Conservation (phyloP, 2,329 filamentous ascomycete species). For the Xylaria sp. region DNA sequence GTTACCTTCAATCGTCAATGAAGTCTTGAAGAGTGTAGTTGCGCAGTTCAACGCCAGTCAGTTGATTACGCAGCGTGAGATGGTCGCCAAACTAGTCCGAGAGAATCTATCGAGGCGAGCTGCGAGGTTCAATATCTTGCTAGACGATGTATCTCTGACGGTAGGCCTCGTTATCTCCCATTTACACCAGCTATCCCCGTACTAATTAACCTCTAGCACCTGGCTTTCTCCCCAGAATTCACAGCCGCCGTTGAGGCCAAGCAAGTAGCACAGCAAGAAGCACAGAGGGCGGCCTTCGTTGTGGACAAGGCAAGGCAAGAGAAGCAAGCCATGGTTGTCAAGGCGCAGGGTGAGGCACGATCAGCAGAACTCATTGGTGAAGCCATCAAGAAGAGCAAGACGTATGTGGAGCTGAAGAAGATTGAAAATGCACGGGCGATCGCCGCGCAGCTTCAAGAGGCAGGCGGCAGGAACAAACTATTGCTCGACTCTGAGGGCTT, state of each 20-base stretch:
- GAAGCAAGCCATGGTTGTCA: slow-evolving; percentile 98
- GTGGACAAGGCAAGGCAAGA: slow-evolving; percentile 99
- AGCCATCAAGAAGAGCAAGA: slow-evolving; percentile 98
- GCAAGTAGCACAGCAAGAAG: slow-evolving; percentile 87
- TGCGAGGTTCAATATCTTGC: slow-evolving; percentile 94
- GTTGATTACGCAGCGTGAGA: slow-evolving; percentile 98
- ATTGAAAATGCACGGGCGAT: slow-evolving; percentile 96
- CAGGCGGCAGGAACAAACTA: slow-evolving; percentile 88
- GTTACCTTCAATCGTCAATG: slow-evolving; percentile 96
- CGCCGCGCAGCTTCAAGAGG: slow-evolving; percentile 87
- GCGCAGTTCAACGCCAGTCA: slow-evolving; percentile 99
- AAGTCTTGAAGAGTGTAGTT: slow-evolving; percentile 98
- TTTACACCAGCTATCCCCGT: neutral
- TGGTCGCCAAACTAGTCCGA: slow-evolving; percentile 88
- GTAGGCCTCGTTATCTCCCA: slow-evolving; percentile 61
- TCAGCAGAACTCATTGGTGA: slow-evolving; percentile 98
- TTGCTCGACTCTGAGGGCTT: slow-evolving; percentile 92
- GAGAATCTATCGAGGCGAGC: slow-evolving; percentile 93
- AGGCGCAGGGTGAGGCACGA: slow-evolving; percentile 97
- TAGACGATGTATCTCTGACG: slow-evolving; percentile 97
- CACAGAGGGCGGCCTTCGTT: slow-evolving; percentile 94
- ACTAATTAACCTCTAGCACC: slow-evolving; percentile 62
- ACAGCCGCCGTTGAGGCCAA: slow-evolving; percentile 79
- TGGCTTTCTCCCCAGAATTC: slow-evolving; percentile 79
- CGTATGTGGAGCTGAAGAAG: slow-evolving; percentile 96